Evolutionary conservation across 2,329 filamentous ascomycete species (phyloP), one percentile per base, ranked within the genome.

Genomic region (Apiospora rasikravindrae): DNA sequence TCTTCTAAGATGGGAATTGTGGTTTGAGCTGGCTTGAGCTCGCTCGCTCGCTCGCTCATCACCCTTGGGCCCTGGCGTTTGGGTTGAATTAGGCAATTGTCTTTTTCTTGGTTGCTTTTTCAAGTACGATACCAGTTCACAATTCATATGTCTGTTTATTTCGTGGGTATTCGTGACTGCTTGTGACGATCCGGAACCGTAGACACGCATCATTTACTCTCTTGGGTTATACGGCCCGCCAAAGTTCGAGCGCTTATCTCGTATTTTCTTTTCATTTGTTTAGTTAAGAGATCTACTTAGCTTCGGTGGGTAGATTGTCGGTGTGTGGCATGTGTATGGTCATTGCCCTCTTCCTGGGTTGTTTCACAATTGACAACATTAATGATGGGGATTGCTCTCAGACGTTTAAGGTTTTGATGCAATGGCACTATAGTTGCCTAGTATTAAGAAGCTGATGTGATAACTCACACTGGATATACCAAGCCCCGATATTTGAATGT

Each of bases 1-100:
- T 90, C 72, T 79, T 73, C 6, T 70, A 16, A 47, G 14, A 10
- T n/a, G 61, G 16, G 22, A 24, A 10, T 5, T 40, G 16, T 2
- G 6, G 37, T 22, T 40, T 68, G 29, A 45, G 67, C 24, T 44
- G 24, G 33, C n/a, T 66, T 22, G 57, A 1, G 33, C 8, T 40
- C 8, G 40, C 61, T 33, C 26, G 13, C 13, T 64, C 33, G 8
- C 33, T 37, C 33, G 8, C 33, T 37, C 33, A 37, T 29, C 14
- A 14, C 29, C 2, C 5, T 66, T n/a, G n/a, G n/a, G 7, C 45
- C 45, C 29, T 16, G 53, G 57, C 33, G 57, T 64, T 64, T n/a
- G 33, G 53, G 57, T 40, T 14, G 49, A 1, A 26, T 26, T 51
- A 10, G 11, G 10, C 10, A 19, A n/a, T 13, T 40, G 4, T 40